Evolutionary conservation across 2,329 filamentous ascomycete genomes (phyloP), one percentile per base, ranked within the genome.

Genomic region (Didymosphaeria variabile): DNA sequence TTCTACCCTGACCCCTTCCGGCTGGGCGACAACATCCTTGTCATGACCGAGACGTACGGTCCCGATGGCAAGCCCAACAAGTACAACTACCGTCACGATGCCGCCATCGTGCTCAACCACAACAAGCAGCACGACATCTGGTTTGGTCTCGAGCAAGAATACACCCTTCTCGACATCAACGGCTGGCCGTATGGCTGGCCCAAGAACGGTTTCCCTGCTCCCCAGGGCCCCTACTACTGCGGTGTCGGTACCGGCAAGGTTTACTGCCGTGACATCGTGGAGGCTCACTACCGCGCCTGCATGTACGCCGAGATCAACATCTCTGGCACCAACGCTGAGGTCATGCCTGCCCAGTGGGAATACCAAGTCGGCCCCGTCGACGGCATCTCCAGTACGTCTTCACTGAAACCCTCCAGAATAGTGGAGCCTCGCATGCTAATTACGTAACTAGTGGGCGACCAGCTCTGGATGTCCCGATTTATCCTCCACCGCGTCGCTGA

Each of bases 141-240:
- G 95, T 99, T 98, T 82, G 95, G 95, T 82, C 89, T 99, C 19
- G 94, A 97, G 80, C 94, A 98, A 80, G 94, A 98, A 82, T 98
- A 98, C 87, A 98, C 93, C 63, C 90, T 96, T 49, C 90, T 98
- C 72, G 94, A 94, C 77, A 83, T 89, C 71, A 88, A 90, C 72
- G 91, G 93, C 81, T 91, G 93, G 83, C 95, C 95, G 58, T 97
- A 93, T 77, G 95, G 95, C 83, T 96, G 93, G 92, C 91, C 91
- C 78, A 88, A 88, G 82, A 89, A 90, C 77, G 93, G 93, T 76
- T 97, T 90, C 90, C 93, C 93, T 67, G 93, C 91, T 79, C 92
- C 94, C 71, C 93, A 97, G 83, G 93, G 93, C 68, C 93, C 93
- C 65, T 97, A 97, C 87, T 97, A 97, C 90, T 97, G 94, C 81